Evolutionary conservation across 257 asterid species (phyloP).

Genomic region (Ballota nigra): DNA sequence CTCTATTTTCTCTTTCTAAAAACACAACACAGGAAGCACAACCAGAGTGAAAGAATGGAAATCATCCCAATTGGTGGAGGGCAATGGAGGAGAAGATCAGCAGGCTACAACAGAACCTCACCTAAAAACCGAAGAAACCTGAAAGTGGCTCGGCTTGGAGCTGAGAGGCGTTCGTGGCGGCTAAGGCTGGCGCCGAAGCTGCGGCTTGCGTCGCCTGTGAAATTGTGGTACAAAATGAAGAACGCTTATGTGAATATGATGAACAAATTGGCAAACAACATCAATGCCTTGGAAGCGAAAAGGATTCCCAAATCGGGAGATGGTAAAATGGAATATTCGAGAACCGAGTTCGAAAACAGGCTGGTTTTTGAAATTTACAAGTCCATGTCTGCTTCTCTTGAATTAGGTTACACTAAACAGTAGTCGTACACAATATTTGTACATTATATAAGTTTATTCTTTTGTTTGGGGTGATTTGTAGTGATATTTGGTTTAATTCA

Average conservation of each 20-base stretch:
- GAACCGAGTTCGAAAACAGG: slow-evolving; percentile 36
- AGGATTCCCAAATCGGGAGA: slow-evolving; percentile 39
- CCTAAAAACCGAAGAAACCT: slow-evolving; percentile 23
- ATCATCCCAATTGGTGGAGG: slow-evolving; percentile 21
- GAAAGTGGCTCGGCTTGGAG: slow-evolving; percentile 38
- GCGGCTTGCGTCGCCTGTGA: slow-evolving; percentile 44
- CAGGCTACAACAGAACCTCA: too few species aligned
- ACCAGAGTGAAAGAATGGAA: slow-evolving; percentile 32
- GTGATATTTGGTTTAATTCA: too few species aligned
- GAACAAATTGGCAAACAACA: too few species aligned
- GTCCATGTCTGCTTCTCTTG: too few species aligned
- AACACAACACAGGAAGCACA: too few species aligned
- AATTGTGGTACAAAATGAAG: slow-evolving; percentile 43
- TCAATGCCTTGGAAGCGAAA: too few species aligned
- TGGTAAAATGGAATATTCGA: slow-evolving; percentile 19
- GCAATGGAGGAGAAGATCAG: slow-evolving; percentile 32
- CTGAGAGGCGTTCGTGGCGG: slow-evolving; percentile 43
- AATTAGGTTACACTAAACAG: too few species aligned
- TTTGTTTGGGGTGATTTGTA: too few species aligned
- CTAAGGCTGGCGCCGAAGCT: slow-evolving; percentile 42
- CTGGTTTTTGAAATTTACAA: too few species aligned
- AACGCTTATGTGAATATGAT: too few species aligned
- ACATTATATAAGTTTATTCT: too few species aligned
- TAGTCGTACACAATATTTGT: too few species aligned
- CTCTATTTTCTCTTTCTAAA: background rate